Conservation (phyloP, 2,329 filamentous ascomycete genomes). For the Lecanosticta acicola region DNA sequence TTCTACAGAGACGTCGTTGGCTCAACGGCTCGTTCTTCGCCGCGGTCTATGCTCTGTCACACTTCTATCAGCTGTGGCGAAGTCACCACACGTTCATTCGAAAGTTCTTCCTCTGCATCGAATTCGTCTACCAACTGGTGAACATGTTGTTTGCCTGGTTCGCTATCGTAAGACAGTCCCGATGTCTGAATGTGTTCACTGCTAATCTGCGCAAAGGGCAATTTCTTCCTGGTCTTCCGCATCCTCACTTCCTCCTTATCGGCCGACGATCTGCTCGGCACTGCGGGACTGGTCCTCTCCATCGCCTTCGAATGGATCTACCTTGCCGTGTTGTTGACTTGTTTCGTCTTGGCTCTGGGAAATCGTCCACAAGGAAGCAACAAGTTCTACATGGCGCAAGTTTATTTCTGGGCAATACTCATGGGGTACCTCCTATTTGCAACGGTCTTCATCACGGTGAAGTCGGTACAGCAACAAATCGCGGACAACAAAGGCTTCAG, state of each 20-base stretch:
- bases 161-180: slow-evolving; percentile 70
- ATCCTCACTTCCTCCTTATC: slow-evolving; percentile 87
- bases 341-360: slow-evolving; percentile 89
- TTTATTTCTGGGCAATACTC: slow-evolving; percentile 95
- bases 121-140: slow-evolving; percentile 89
- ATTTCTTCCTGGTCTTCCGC: slow-evolving; percentile 98
- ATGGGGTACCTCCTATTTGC: slow-evolving; percentile 97
- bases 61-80: slow-evolving; percentile 94
- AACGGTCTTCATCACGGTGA: slow-evolving; percentile 87
- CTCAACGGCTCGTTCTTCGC: slow-evolving; percentile 98
- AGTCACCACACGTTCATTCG: slow-evolving; percentile 82
- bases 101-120: slow-evolving; percentile 83
- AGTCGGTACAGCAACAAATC: slow-evolving; percentile 70
- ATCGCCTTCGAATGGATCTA: slow-evolving; percentile 96
- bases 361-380: slow-evolving; percentile 93
- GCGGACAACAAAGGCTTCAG: slow-evolving; percentile 57
- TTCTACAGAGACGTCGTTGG: slow-evolving; percentile 93
- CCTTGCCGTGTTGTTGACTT: slow-evolving; percentile 82
- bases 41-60: slow-evolving; percentile 86
- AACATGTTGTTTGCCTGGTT: slow-evolving; percentile 99
- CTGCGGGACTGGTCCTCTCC: slow-evolving; percentile 70
- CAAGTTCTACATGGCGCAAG: slow-evolving; percentile 90
- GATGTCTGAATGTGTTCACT: no score
- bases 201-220: no score
- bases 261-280: slow-evolving; percentile 62